These are phyloP conservation scores for Monascus ruber DNA, from an alignment of 2,329 filamentous ascomycete genomes.

Conservation along the genomic window DNA sequence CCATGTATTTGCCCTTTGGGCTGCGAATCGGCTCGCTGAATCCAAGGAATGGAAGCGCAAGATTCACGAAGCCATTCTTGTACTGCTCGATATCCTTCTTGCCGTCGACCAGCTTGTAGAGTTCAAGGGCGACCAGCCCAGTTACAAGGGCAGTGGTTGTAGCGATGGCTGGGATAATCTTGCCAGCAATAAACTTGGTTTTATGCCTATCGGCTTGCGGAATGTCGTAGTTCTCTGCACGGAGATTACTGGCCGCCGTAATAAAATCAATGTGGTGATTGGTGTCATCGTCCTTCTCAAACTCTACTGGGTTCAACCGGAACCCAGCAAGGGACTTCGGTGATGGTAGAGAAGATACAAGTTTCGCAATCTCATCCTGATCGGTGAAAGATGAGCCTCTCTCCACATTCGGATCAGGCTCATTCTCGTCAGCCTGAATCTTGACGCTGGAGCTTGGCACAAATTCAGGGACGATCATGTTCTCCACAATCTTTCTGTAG, in stretches of 20 bases:
- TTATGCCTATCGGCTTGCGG: constrained; percentile 84
- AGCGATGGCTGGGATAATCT: constrained; percentile 97
- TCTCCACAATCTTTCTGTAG: constrained; percentile 70
- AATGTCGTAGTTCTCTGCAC: constrained; percentile 97
- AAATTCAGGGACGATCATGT: constrained; percentile 94
- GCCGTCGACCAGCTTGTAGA: constrained; percentile 94
- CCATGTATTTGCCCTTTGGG: constrained; percentile 81
- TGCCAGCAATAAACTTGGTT: constrained; percentile 99
- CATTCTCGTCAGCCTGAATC: constrained; percentile 92
- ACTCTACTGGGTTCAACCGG: constrained; percentile 84
- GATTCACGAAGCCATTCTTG: constrained; percentile 97
- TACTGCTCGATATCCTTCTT: constrained; percentile 97
- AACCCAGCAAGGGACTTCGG: constrained; percentile 75
- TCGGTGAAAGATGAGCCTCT: constrained; percentile 52
- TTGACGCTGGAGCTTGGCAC: constrained; percentile 80
- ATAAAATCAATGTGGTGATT: constrained; percentile 99
- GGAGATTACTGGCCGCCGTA: constrained; percentile 88
- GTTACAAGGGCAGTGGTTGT: constrained; percentile 95
- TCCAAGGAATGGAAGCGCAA: constrained; percentile 92
- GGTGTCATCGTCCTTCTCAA: constrained; percentile 96
- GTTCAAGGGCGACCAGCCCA: constrained; percentile 79
- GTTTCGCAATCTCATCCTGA: constrained; percentile 59
- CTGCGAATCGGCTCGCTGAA: constrained; percentile 95
- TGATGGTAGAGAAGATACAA: constrained; percentile 62
- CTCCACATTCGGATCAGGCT: constrained; percentile 78